Base-by-base conservation (phyloP, 345 rosid species). In the Kernera saxatilis region DNA sequence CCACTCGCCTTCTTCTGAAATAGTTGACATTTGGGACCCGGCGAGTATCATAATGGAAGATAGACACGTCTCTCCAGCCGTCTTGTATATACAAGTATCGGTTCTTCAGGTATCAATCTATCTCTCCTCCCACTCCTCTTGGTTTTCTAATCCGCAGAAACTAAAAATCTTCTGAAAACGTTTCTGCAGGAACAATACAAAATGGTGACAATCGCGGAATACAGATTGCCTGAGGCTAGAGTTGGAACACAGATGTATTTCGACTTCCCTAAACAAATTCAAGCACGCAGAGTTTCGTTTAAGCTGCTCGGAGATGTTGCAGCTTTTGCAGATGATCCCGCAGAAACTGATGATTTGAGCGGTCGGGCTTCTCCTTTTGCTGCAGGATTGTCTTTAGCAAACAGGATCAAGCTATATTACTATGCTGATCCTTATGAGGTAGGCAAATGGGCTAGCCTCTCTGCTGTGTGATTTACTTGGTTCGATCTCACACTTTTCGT, bases 371-470 rank as follows among this genome's bases (percentile, higher is more conserved):
- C 82, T 15, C 71, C 78, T 11, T 74, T 85, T 76, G 96, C 96
- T 3, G 70, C 86, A 5, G 97, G 96, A 29, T 49, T 93, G 71
- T 90, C 98, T 25, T 74, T 90, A 79, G 77, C 84, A 11, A 88
- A 67, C 67, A 83, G 97, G 78, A 63, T 88, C 32, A 90, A 90
- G 83, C 72, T 88, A 32, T 87, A 84, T 72, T 85, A 93, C 79
- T 83, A 78, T 33, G 87, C 84, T 4, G 90, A 93, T 81, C 92
- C 95, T 46, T 80, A 80, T 19, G 97, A 93, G 35, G 82, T 85
- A 21, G 98, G 97, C 57, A 90, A 84, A 80, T 93, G 98, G 98
- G 93, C 90, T 49, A 88, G 87, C 57, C 96, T 90, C 49, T 84
- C 97, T 0, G 75, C 77, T 33, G 82, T 80, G 33, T 93, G 83